A percentile compares a stretch with the other conserved stretches of the same genome.
Evolutionary conservation across 192 early-diverging fungal genomes (phyloP).

Genomic region (Gryganskiella cystojenkinii): DNA sequence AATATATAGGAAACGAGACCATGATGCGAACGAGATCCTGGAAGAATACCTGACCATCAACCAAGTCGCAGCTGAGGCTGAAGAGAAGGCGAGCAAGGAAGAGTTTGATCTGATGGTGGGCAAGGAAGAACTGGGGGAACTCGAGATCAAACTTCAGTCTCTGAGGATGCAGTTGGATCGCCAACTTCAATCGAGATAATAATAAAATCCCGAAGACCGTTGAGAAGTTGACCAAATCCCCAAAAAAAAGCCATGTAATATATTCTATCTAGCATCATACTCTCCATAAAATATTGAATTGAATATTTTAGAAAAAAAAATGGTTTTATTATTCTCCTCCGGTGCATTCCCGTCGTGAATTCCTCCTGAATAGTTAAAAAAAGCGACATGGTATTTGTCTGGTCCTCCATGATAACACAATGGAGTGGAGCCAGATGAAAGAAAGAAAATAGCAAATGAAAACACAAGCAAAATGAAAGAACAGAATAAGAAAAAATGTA

Average conservation of each 20-base stretch:
- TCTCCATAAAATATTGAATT: no score
- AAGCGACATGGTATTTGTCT: no score
- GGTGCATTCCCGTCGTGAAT: no score
- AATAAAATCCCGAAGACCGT: no score
- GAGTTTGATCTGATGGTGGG: conserved; percentile 27
- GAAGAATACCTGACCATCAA: conserved; percentile 10
- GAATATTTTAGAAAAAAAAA: no score
- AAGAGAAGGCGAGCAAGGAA: conserved; percentile 23
- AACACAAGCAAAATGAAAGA: background rate
- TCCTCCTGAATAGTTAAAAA: no score
- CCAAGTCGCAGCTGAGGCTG: conserved; percentile 10
- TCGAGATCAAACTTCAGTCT: conserved; percentile 6
- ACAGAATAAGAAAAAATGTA: conserved; percentile 9
- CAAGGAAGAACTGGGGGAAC: conserved; percentile 6
- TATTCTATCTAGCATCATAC: no score
- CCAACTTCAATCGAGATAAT: background rate
- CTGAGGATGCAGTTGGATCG: conserved; percentile 7
- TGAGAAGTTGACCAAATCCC: background rate
- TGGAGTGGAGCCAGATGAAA: background rate
- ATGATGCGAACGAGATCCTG: conserved; percentile 7
- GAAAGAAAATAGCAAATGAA: background rate
- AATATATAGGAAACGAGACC: conserved; percentile 20
- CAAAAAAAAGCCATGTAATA: no score
- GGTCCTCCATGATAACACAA: background rate
- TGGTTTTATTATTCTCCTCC: no score